Percentiles rank a stretch among this genome's conserved stretches.
Conservation (phyloP, 441 rosid species). For the Pelargonium cotyledonis region DNA sequence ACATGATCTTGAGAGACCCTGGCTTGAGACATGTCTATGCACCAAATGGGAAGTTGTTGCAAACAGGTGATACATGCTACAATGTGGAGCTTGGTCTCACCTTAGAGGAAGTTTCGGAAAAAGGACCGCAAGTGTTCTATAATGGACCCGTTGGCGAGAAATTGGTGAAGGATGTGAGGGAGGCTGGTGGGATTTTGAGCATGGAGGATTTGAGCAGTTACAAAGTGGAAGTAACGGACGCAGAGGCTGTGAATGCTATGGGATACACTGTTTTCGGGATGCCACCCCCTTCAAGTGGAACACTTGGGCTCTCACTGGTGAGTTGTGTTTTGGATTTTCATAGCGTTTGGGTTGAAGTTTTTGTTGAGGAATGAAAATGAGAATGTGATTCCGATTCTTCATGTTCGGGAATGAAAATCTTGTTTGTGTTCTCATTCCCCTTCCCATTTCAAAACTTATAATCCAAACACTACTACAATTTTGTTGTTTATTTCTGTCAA, state of each 20-base stretch:
- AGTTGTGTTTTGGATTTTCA: constrained; percentile 6
- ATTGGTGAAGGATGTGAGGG: constrained; percentile 53
- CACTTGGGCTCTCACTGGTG: constrained; percentile 55
- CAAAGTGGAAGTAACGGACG: constrained; percentile 50
- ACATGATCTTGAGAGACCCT: constrained; percentile 40
- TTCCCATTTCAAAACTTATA: no score
- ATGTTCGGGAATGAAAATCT: no score
- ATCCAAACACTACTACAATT: no score
- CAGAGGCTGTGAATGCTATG: constrained; percentile 48
- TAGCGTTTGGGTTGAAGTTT: no score
- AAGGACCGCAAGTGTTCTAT: constrained; percentile 66
- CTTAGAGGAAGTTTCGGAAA: constrained; percentile 53
- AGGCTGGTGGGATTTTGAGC: constrained; percentile 71
- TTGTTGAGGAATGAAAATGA: no score
- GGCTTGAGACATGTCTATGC: constrained; percentile 32
- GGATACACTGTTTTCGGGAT: constrained; percentile 67
- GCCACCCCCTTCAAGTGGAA: constrained; percentile 94
- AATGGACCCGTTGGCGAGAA: constrained; percentile 66
- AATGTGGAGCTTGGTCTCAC: constrained; percentile 52
- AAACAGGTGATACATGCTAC: constrained; percentile 55
- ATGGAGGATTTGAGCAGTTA: constrained; percentile 80
- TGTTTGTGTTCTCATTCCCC: no score
- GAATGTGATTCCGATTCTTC: no score
- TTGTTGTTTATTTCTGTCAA: no score
- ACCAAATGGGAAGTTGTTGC: constrained; percentile 52